Conservation (phyloP, 257 asterid genomes). For the Capsicum rhomboideum region DNA sequence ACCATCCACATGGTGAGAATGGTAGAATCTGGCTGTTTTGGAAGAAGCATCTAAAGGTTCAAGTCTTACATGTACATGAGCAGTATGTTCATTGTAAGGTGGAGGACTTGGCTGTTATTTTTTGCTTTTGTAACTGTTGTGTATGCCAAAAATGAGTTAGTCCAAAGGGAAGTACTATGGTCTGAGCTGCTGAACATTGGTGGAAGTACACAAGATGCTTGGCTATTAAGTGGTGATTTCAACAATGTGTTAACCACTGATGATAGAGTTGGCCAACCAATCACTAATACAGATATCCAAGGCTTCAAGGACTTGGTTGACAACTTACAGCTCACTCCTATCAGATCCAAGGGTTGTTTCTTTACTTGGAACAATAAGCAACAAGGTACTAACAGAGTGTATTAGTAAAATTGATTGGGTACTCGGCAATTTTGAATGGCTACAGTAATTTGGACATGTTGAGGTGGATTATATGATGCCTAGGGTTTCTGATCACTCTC, state of each 20-base stretch:
- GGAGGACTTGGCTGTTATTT: background rate
- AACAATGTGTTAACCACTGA: background rate
- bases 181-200: background rate
- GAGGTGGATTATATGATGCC: too few species aligned
- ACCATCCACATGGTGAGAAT: background rate
- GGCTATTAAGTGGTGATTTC: background rate
- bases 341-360: background rate
- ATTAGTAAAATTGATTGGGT: background rate
- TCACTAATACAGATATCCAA: background rate
- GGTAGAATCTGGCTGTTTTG: background rate
- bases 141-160: background rate
- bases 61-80: background rate
- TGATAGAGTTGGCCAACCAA: background rate
- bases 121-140: background rate
- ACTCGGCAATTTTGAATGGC: too few species aligned
- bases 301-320: background rate
- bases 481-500: too few species aligned
- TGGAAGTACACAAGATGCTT: background rate
- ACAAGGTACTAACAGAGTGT: background rate
- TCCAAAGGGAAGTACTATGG: background rate
- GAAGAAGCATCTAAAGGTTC: background rate
- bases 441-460: too few species aligned
- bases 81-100: background rate
- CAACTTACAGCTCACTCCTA: background rate
- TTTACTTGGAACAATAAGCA: background rate